A percentile compares a stretch with the other conserved stretches of the same genome.
phyloP scores from a whole-genome alignment of 345 rosid genomes.

The Syzygium aromaticum region DNA sequence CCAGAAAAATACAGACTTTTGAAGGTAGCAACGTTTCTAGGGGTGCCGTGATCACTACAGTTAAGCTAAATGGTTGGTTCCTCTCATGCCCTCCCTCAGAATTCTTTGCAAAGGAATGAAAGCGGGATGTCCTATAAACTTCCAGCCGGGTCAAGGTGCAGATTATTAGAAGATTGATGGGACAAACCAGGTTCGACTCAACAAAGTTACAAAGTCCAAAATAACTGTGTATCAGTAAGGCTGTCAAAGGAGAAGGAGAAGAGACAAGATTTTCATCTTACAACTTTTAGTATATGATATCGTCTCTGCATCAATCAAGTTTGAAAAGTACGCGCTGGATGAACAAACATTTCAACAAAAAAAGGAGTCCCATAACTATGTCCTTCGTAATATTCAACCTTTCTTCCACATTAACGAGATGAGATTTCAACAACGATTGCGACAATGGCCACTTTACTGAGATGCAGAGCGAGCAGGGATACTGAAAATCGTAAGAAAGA shows the following conservation, averaged over 20 bases:
- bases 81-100: background rate
- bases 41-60: background rate
- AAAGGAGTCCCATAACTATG: background rate
- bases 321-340: background rate
- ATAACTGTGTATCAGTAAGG: background rate
- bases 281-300: background rate
- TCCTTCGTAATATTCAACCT: background rate
- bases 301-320: background rate
- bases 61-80: background rate
- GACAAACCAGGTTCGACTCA: background rate
- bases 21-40: background rate
- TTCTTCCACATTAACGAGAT: background rate
- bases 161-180: background rate
- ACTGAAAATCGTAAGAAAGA: background rate
- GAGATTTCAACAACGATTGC: background rate
- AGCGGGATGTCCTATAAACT: background rate
- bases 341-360: background rate
- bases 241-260: background rate
- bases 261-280: background rate
- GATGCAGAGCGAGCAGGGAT: slow-evolving; percentile 1
- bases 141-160: background rate
- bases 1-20: background rate
- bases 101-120: background rate
- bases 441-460: background rate
- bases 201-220: background rate